A percentile compares a stretch with the other conserved stretches of the same genome.
These are phyloP conservation scores for Pseudogymnoascus sp. DNA, from an alignment of 2,329 filamentous ascomycete species.

Conservation along the genomic window DNA sequence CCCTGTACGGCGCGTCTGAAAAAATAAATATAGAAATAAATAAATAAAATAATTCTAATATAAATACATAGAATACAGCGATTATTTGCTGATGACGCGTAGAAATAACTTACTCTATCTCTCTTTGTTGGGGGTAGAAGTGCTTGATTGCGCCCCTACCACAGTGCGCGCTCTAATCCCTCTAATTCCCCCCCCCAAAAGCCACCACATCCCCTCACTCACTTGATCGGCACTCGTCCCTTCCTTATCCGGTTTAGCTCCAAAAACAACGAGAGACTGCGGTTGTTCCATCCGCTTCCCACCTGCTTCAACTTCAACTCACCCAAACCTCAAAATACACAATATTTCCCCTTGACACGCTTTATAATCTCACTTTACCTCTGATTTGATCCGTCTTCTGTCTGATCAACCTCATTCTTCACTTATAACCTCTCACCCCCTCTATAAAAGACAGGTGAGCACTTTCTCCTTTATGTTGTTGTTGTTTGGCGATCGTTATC, in stretches of 20 bases:
- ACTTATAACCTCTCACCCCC: constrained; percentile 9
- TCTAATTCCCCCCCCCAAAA: neutral
- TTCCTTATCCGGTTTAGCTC: neutral
- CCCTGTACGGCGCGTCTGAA: neutral
- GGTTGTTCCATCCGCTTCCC: constrained; percentile 20
- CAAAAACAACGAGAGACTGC: constrained; percentile 6
- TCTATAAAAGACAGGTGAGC: constrained; percentile 21
- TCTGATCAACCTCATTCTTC: neutral
- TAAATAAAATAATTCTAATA: neutral
- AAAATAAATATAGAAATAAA: neutral
- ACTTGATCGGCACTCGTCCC: neutral
- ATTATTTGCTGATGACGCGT: neutral
- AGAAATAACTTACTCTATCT: neutral
- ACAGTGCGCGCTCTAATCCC: neutral
- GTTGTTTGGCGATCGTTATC: constrained; percentile 20
- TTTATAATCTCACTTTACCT: constrained; percentile 8
- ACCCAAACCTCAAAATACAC: constrained; percentile 10
- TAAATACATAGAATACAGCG: neutral
- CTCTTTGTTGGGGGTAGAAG: neutral
- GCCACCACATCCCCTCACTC: neutral
- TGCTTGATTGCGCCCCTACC: neutral
- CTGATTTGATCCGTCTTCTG: constrained; percentile 1
- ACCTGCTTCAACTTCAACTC: constrained; percentile 17
- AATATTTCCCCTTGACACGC: constrained; percentile 10
- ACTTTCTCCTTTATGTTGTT: constrained; percentile 18